Percentiles rank a stretch among this genome's conserved stretches.
Conservation (phyloP, 225 moss, liverwort and hornwort genomes). For the Neckera pumila region DNA sequence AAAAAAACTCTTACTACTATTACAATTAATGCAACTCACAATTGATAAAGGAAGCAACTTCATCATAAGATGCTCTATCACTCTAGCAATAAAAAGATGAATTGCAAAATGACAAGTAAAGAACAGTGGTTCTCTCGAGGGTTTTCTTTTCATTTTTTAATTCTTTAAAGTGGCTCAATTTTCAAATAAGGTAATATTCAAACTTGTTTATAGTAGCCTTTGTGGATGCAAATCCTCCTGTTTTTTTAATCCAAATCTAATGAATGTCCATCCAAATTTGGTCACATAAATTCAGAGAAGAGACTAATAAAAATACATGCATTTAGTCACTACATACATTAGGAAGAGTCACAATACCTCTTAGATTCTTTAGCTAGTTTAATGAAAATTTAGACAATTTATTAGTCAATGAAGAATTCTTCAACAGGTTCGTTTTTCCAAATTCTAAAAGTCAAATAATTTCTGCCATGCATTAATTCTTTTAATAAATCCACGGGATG, state of each 20-base stretch:
- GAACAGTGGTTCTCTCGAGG: rapidly evolving
- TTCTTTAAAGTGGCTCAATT: neutral
- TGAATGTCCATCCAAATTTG: neutral
- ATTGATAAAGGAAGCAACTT: neutral
- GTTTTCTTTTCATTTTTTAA: neutral
- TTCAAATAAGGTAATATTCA: neutral
- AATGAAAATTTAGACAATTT: rapidly evolving
- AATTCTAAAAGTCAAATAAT: rapidly evolving
- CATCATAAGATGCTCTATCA: neutral
- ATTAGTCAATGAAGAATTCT: neutral
- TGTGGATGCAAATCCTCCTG: neutral
- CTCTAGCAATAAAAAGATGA: neutral
- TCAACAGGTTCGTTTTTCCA: rapidly evolving
- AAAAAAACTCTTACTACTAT: neutral
- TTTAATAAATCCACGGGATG: too few species aligned
- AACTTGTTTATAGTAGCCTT: neutral
- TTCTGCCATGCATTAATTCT: rapidly evolving
- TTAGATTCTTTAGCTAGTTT: rapidly evolving
- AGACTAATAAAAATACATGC: neutral
- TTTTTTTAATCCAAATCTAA: rapidly evolving
- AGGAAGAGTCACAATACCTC: neutral
- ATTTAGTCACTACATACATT: neutral
- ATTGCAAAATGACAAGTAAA: neutral
- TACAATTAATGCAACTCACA: neutral
- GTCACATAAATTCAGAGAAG: rapidly evolving